phyloP scores from a whole-genome alignment of 2,329 filamentous ascomycete genomes.

The Talaromyces funiculosus region DNA sequence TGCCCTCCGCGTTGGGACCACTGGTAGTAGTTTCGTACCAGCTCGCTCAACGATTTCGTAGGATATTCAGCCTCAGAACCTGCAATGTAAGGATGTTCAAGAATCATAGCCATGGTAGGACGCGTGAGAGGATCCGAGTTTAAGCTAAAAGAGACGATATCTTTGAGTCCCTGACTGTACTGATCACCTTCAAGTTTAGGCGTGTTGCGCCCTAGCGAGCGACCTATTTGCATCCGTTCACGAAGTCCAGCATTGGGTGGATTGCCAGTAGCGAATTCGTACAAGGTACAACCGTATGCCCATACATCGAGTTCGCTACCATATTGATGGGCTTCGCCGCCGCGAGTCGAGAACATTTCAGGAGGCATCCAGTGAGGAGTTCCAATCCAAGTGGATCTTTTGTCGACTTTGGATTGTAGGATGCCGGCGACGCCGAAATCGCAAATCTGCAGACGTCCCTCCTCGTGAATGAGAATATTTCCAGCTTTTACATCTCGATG shows the following conservation, averaged over 20 bases:
- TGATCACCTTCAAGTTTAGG: constrained; percentile 39
- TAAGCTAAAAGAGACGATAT: constrained; percentile 41
- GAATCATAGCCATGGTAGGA: constrained; percentile 43
- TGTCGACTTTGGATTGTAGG: constrained; percentile 54
- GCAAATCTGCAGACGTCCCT: constrained; percentile 57
- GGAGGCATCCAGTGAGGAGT: constrained; percentile 64
- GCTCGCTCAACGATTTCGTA: constrained; percentile 39
- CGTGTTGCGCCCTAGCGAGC: constrained; percentile 38
- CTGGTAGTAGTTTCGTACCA: constrained; percentile 45
- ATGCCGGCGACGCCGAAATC: constrained; percentile 63
- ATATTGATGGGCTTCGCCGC: constrained; percentile 38
- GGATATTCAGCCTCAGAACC: constrained; percentile 41
- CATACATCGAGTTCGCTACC: constrained; percentile 49
- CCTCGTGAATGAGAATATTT: constrained; percentile 59
- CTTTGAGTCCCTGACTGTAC: constrained; percentile 42
- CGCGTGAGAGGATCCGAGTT: constrained; percentile 40
- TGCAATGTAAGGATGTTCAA: constrained; percentile 43
- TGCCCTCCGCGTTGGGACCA: constrained; percentile 47
- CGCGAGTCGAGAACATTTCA: constrained; percentile 46
- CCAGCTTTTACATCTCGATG: constrained; percentile 62
- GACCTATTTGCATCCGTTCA: constrained; percentile 44
- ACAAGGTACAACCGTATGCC: constrained; percentile 47
- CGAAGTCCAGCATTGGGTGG: constrained; percentile 45
- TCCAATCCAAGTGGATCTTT: constrained; percentile 60
- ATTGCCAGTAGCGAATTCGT: constrained; percentile 46